Evolutionary conservation across 768 basidiomycete species (phyloP), one percentile per base, ranked within the genome.

Genomic region (Lactifluus pinguis): DNA sequence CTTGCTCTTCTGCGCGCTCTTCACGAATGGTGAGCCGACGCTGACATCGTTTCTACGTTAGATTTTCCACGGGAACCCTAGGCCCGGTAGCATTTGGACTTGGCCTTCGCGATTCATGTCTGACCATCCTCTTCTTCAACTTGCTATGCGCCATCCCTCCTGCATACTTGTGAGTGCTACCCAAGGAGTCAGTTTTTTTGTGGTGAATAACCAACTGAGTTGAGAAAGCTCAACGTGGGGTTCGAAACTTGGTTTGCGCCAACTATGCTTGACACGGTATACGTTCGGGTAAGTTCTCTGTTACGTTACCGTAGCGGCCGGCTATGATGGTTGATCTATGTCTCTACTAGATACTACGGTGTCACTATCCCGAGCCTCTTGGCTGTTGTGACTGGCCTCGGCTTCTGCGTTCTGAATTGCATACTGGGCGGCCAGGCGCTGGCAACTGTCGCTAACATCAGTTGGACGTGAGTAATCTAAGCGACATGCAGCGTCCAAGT

Each of bases 251-350:
- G 93, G 93, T 11, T 80, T 86, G 68, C 80, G 90, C 19, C 86
- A 92, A 66, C 91, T 94, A 88, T 82, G 89, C 25, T 80, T 83
- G 48, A 84, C 90, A 3, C 73, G 82, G 29, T 85, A 82, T 68
- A 79, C 73, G 57, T 82, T 82, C 65, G 82, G 82, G 79, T 79
- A 14, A 8, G 73, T 68, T 68, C 70, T 52, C 74, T 14, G 19
- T 25, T 72, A 60, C 30, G 5, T n/a, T 17, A 14, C 21, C 6
- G 55, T 61, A 9, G 60, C 55, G 0, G 2, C 25, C 6, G 1
- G 49, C 32, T 14, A 57, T 32, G 5, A 5, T 17, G 36, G 3
- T 49, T 17, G 34, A 49, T 11, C 13, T 8, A 32, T 15, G 15
- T 67, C 71, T 68, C 51, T 66, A 85, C 51, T 66, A 85, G 86